Evolutionary conservation across 2,329 filamentous ascomycete species (phyloP).

Genomic region (Diaporthe citri): DNA sequence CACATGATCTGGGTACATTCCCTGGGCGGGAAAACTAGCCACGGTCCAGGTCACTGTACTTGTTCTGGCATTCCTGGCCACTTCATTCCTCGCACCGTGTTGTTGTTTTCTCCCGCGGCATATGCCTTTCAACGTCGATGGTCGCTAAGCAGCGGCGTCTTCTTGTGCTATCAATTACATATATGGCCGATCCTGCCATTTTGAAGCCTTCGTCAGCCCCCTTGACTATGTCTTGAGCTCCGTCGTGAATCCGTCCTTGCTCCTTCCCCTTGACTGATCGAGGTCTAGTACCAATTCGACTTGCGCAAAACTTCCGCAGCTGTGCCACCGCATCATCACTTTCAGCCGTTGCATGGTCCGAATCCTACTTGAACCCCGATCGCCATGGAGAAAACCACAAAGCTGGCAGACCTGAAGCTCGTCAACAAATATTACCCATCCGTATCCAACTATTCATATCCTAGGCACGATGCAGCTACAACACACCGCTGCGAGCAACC

Average conservation of each 20-base stretch:
- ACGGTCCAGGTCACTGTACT: slow-evolving; percentile 22
- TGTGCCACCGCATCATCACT: background rate
- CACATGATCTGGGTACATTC: slow-evolving; percentile 16
- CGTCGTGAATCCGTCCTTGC: slow-evolving; percentile 18
- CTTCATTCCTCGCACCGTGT: slow-evolving; percentile 41
- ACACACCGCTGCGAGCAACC: background rate
- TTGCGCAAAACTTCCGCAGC: slow-evolving; percentile 6
- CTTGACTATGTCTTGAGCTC: background rate
- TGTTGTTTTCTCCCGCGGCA: slow-evolving; percentile 33
- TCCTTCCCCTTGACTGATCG: background rate
- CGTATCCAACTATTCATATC: slow-evolving; percentile 40
- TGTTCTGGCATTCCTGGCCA: slow-evolving; percentile 35
- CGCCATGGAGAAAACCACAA: slow-evolving; percentile 37
- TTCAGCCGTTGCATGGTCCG: background rate
- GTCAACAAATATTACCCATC: slow-evolving; percentile 40
- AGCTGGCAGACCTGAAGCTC: slow-evolving; percentile 38
- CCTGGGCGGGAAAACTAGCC: background rate
- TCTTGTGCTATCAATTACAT: slow-evolving; percentile 26
- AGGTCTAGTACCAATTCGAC: background rate
- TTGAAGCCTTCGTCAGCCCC: slow-evolving; percentile 19
- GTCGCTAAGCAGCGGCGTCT: background rate
- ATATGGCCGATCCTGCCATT: slow-evolving; percentile 29
- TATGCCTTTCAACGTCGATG: background rate
- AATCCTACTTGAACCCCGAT: background rate
- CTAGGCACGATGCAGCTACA: slow-evolving; percentile 16